A percentile compares a stretch with the other conserved stretches of the same genome.
Conservation (phyloP, 495 filamentous ascomycete genomes). For the Lasiosphaeriaceae sp. region DNA sequence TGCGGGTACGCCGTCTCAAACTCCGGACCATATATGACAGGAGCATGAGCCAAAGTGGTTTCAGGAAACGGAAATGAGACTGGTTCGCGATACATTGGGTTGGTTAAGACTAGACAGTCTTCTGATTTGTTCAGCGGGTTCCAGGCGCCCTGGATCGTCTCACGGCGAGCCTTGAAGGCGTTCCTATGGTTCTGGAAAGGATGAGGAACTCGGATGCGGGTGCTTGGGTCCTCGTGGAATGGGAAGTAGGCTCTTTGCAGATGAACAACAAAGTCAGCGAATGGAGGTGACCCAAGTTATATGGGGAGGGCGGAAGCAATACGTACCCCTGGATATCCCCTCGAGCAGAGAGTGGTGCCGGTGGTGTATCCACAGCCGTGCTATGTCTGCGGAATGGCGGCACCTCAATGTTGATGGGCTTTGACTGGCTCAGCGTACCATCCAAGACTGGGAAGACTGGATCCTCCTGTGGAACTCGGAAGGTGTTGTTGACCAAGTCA, state of each 20-base stretch:
- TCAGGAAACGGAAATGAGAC: no score
- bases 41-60: neutral
- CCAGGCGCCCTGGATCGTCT: neutral
- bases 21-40: constrained; percentile 4
- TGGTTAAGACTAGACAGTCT: no score
- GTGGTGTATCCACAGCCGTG: constrained; percentile 35
- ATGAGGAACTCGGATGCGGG: neutral
- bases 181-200: neutral
- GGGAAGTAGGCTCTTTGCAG: constrained; percentile 40
- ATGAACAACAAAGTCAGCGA: neutral
- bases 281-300: no score
- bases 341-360: constrained; percentile 43
- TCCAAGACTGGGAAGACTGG: neutral
- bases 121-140: neutral
- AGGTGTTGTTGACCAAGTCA: no score
- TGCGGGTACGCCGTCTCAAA: no score
- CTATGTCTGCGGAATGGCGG: constrained; percentile 29
- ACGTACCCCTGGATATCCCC: constrained; percentile 50
- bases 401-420: constrained; percentile 46
- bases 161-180: no score
- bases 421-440: constrained; percentile 17
- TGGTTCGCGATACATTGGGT: no score
- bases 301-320: neutral
- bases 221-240: neutral
- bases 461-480: no score